A percentile compares a stretch with the other conserved stretches of the same genome.
Evolutionary conservation across 2,329 filamentous ascomycete genomes (phyloP).

Genomic region (Fusarium papillatum): DNA sequence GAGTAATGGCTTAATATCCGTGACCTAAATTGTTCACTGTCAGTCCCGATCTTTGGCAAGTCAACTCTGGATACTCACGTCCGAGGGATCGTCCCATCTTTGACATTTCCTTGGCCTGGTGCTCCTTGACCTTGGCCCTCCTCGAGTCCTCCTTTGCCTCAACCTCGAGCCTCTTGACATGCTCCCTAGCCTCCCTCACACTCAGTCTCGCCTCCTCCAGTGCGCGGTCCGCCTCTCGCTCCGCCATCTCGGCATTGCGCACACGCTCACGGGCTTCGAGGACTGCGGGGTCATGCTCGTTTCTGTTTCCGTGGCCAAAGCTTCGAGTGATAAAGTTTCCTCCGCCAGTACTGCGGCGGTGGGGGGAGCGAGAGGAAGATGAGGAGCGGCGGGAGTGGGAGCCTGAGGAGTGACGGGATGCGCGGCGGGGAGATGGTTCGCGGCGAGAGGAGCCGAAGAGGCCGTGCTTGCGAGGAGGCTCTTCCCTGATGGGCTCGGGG

Average conservation of each 20-base stretch:
- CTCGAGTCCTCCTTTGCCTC: slow-evolving; percentile 77
- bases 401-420: slow-evolving; percentile 15
- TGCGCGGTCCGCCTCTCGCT: slow-evolving; percentile 75
- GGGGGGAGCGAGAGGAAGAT: slow-evolving; percentile 31
- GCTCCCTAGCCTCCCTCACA: slow-evolving; percentile 73
- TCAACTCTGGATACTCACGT: slow-evolving; percentile 61
- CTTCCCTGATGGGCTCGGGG: slow-evolving; percentile 47
- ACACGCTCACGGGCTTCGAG: slow-evolving; percentile 72
- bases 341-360: slow-evolving; percentile 38
- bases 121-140: slow-evolving; percentile 76
- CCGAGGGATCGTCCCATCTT: slow-evolving; percentile 80
- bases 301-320: slow-evolving; percentile 57
- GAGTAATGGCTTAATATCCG: slow-evolving; percentile 5
- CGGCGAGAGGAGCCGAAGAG: slow-evolving; percentile 51
- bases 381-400: slow-evolving; percentile 27
- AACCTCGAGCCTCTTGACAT: slow-evolving; percentile 73
- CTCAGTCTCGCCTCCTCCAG: slow-evolving; percentile 68
- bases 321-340: slow-evolving; percentile 55
- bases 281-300: slow-evolving; percentile 73
- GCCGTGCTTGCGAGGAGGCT: slow-evolving; percentile 48
- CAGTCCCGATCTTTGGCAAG: neutral
- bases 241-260: slow-evolving; percentile 72
- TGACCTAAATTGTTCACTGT: slow-evolving; percentile 10
- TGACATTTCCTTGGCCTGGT: slow-evolving; percentile 73
- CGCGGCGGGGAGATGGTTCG: slow-evolving; percentile 41